A percentile compares a stretch with the other conserved stretches of the same genome.
phyloP scores from a whole-genome alignment of 768 basidiomycete species.

The Collybia mongolica region DNA sequence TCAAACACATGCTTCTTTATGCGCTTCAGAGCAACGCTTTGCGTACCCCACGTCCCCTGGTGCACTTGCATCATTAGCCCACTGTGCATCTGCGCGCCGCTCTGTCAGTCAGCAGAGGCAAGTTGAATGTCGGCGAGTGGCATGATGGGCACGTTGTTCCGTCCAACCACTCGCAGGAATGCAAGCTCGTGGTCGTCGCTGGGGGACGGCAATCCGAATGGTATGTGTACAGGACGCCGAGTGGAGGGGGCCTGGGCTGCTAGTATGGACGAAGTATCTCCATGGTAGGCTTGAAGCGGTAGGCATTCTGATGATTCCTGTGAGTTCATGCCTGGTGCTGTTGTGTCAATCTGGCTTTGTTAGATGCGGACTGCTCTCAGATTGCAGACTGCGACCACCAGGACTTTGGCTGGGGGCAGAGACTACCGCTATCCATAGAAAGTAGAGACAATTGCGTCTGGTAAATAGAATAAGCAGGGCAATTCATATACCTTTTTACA shows the following conservation, averaged over 20 bases:
- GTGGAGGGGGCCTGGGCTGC: neutral
- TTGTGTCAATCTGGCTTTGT: too few relatives aligned
- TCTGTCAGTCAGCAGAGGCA: neutral
- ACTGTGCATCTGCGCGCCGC: neutral
- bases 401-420: too few relatives aligned
- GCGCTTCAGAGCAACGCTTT: neutral
- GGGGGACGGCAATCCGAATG: neutral
- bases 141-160: neutral
- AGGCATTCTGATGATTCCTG: neutral
- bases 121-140: neutral
- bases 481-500: too few relatives aligned
- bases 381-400: too few relatives aligned
- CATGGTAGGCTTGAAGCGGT: neutral
- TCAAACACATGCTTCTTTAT: slow-evolving; percentile 1
- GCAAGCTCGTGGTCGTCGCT: neutral
- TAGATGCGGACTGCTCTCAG: too few relatives aligned
- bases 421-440: too few relatives aligned
- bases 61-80: neutral
- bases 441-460: too few relatives aligned
- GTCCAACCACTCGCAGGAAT: slow-evolving; percentile 3
- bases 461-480: too few relatives aligned
- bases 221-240: neutral
- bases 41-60: neutral
- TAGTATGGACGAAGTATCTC: neutral
- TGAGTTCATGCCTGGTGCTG: neutral